Conservation (phyloP, 306 rosid genomes). For the Cicer cuneatum region DNA sequence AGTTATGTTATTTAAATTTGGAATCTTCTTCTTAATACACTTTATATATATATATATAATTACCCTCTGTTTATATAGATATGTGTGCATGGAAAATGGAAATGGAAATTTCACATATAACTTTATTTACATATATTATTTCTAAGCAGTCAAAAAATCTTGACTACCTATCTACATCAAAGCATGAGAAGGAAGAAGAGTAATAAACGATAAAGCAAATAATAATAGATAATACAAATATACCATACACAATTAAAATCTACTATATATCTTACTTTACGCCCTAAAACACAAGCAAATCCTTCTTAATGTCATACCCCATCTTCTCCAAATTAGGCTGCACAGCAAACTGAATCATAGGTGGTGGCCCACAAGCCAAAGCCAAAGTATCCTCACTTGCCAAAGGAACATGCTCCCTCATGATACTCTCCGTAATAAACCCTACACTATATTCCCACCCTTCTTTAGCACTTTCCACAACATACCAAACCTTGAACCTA, state of each 20-base stretch:
- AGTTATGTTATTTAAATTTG: no score
- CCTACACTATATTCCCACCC: slow-evolving; percentile 86
- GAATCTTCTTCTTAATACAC: no score
- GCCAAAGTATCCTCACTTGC: slow-evolving; percentile 65
- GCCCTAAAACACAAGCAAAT: slow-evolving; percentile 62
- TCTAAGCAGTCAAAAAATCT: slow-evolving; percentile 31
- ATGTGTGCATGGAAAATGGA: not conserved
- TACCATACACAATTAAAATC: not conserved
- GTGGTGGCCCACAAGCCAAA: slow-evolving; percentile 81
- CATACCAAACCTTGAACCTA: slow-evolving; percentile 80
- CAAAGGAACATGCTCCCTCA: slow-evolving; percentile 70
- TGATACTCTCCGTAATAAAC: slow-evolving; percentile 61
- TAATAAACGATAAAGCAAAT: not conserved
- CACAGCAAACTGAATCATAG: slow-evolving; percentile 85
- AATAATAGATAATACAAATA: not conserved
- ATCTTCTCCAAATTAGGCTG: slow-evolving; percentile 79
- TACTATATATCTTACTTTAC: not conserved
- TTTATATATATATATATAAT: not conserved
- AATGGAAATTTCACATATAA: not conserved
- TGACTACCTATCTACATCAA: slow-evolving; percentile 20
- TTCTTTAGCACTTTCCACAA: slow-evolving; percentile 59
- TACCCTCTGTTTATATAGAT: not conserved
- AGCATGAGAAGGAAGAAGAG: not conserved
- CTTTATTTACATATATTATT: slow-evolving; percentile 4
- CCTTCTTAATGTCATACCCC: slow-evolving; percentile 69